Evolutionary conservation across 2,329 filamentous ascomycete genomes (phyloP).

Genomic region (Pseudogymnoascus sp.): DNA sequence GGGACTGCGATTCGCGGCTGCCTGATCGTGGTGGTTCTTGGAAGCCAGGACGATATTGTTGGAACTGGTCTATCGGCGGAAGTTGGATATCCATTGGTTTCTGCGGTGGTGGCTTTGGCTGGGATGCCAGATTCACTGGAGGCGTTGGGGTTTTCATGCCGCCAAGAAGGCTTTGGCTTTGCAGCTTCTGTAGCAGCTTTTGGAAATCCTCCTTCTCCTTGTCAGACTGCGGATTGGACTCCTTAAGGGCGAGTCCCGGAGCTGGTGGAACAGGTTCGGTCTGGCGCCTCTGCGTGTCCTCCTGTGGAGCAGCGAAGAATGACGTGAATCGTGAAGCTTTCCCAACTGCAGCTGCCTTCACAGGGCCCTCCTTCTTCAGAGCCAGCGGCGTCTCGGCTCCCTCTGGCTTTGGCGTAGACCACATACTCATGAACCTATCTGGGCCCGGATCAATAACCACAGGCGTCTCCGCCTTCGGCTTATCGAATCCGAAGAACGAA

Average conservation of each 20-base stretch:
- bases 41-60: constrained; percentile 27
- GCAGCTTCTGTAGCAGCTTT: constrained; percentile 72
- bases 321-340: constrained; percentile 83
- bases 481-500: constrained; percentile 34
- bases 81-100: constrained; percentile 32
- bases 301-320: constrained; percentile 57
- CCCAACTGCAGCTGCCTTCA: constrained; percentile 45
- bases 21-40: constrained; percentile 22
- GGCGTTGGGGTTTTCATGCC: constrained; percentile 33
- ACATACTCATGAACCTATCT: constrained; percentile 69
- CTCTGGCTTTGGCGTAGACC: constrained; percentile 37
- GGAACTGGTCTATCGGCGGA: constrained; percentile 36
- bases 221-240: constrained; percentile 25
- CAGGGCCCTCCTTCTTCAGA: constrained; percentile 36
- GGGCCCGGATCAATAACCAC: constrained; percentile 55
- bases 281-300: constrained; percentile 40
- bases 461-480: constrained; percentile 46
- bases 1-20: constrained; percentile 24
- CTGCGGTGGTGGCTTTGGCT: constrained; percentile 33
- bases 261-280: constrained; percentile 42
- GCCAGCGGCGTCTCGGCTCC: constrained; percentile 22
- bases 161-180: constrained; percentile 38
- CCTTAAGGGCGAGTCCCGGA: constrained; percentile 23
- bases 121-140: constrained; percentile 30
- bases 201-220: constrained; percentile 82